Conservation (phyloP, 2,329 filamentous ascomycete genomes). For the Fusarium odoratissimum region DNA sequence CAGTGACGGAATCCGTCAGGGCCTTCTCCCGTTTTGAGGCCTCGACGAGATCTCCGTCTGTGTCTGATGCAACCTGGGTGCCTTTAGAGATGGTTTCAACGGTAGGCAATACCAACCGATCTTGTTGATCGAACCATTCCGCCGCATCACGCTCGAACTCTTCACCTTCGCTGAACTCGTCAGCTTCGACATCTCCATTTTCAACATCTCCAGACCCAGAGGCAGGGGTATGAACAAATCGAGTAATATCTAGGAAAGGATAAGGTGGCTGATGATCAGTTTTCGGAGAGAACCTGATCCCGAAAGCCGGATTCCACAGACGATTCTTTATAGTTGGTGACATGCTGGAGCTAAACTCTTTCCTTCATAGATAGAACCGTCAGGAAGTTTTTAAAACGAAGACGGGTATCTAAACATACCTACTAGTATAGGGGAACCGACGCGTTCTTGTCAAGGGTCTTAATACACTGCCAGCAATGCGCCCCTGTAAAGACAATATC, state of each 20-base stretch:
- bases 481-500: slow-evolving; percentile 29
- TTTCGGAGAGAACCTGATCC: slow-evolving; percentile 48
- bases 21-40: slow-evolving; percentile 1
- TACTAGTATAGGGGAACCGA: slow-evolving; percentile 30
- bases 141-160: slow-evolving; percentile 41
- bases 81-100: slow-evolving; percentile 9
- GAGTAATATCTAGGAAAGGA: slow-evolving; percentile 42
- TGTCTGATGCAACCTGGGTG: neutral
- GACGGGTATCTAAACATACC: slow-evolving; percentile 19
- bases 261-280: slow-evolving; percentile 37
- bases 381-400: slow-evolving; percentile 19
- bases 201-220: neutral
- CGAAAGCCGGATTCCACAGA: slow-evolving; percentile 48
- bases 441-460: slow-evolving; percentile 35
- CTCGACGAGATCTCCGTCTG: slow-evolving; percentile 11
- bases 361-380: slow-evolving; percentile 8
- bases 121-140: slow-evolving; percentile 45
- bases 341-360: slow-evolving; percentile 32
- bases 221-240: slow-evolving; percentile 42
- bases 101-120: slow-evolving; percentile 7
- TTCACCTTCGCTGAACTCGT: slow-evolving; percentile 41
- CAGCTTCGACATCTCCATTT: neutral
- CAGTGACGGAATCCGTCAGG: slow-evolving; percentile 6
- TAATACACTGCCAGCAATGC: slow-evolving; percentile 47
- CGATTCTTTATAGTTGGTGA: slow-evolving; percentile 26